A percentile compares a stretch with the other conserved stretches of the same genome.
phyloP scores from a whole-genome alignment of 2,329 filamentous ascomycete species.

The Arthrobotrys sphaeroides region DNA sequence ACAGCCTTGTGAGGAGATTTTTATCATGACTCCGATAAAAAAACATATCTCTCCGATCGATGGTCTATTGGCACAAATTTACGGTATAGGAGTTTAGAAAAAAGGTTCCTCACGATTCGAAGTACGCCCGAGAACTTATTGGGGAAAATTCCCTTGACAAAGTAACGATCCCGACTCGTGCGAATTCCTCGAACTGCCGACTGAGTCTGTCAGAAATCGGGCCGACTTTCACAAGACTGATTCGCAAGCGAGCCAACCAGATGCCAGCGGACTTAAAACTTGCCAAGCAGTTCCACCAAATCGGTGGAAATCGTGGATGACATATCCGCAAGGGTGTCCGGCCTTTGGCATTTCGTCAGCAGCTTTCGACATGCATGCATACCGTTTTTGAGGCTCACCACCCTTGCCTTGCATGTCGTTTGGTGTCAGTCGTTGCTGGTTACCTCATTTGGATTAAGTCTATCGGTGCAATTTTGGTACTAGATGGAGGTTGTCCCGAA shows the following conservation, averaged over 20 bases:
- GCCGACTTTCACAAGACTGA: constrained; percentile 8
- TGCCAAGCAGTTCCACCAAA: constrained; percentile 15
- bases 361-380: background rate
- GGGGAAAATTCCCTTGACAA: background rate
- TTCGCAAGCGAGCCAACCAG: constrained; percentile 34
- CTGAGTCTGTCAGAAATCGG: background rate
- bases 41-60: no score
- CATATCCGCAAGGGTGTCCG: background rate
- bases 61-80: no score
- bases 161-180: background rate
- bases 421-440: background rate
- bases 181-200: background rate
- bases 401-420: background rate
- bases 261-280: constrained; percentile 22
- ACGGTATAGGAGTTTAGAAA: no score
- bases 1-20: no score
- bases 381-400: background rate
- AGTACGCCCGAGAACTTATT: background rate
- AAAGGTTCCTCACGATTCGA: no score
- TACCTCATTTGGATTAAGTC: background rate
- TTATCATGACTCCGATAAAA: no score
- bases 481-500: no score
- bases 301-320: constrained; percentile 15
- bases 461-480: background rate
- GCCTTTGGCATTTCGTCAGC: background rate